Evolutionary conservation across 352 stramenopile genomes (phyloP).

Genomic region (Globisporangium apiculatum): DNA sequence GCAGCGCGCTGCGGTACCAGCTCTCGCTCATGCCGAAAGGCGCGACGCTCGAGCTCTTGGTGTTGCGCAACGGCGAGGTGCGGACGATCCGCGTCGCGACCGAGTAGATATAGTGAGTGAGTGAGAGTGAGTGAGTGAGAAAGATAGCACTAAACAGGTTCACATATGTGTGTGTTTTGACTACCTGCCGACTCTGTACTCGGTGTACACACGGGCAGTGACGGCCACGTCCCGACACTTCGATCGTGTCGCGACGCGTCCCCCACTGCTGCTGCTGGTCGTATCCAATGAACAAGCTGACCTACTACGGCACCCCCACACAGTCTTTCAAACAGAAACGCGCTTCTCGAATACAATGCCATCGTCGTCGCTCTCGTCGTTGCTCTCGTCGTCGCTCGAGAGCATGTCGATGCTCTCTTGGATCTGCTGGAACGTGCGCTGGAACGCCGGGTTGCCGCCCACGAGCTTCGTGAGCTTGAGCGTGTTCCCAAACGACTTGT

Average conservation of each 20-base stretch:
- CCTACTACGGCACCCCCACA: not conserved
- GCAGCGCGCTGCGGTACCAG: constrained; percentile 38
- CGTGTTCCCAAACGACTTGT: constrained; percentile 38
- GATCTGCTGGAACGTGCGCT: constrained; percentile 52
- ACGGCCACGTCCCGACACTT: not conserved
- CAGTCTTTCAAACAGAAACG: not conserved
- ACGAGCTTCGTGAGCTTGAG: constrained; percentile 37
- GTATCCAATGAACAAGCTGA: not conserved
- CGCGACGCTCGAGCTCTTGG: constrained; percentile 35
- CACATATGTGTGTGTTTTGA: too few relatives aligned
- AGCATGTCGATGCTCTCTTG: constrained; percentile 53
- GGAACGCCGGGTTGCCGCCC: constrained; percentile 37
- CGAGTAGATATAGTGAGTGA: constrained; percentile 18
- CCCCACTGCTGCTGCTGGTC: not conserved
- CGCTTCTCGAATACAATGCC: not conserved
- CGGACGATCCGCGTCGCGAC: constrained; percentile 38
- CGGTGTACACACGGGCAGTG: not conserved
- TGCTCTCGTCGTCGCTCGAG: constrained; percentile 39
- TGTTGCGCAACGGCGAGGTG: constrained; percentile 29
- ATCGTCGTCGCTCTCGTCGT: constrained; percentile 19
- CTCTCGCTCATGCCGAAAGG: constrained; percentile 52
- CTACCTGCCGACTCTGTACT: too few relatives aligned
- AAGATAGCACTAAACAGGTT: too few relatives aligned
- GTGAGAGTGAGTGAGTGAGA: too few relatives aligned
- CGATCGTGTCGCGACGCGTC: not conserved